Evolutionary conservation across 78 protist species (phyloP).

Genomic region (Cyanophora paradoxa): DNA sequence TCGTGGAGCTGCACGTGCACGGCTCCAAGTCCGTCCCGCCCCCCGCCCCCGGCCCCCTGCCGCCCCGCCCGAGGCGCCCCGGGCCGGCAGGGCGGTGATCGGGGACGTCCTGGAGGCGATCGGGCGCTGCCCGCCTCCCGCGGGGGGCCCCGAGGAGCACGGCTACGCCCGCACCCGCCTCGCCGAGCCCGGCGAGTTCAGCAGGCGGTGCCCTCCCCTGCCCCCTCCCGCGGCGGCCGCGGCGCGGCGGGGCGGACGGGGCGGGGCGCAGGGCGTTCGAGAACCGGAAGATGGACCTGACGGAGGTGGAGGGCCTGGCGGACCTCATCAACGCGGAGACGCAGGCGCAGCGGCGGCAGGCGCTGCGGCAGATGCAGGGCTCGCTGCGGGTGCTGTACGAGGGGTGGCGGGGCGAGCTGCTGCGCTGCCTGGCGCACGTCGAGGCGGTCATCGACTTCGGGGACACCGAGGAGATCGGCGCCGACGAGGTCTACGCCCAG

Average conservation of each 20-base stretch:
- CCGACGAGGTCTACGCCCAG: neutral
- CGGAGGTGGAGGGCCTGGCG: slow-evolving; percentile 73
- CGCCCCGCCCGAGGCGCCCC: too few species aligned
- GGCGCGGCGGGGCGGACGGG: neutral
- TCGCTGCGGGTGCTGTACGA: neutral
- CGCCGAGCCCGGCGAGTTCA: slow-evolving; percentile 83
- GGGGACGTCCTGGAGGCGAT: slow-evolving; percentile 53
- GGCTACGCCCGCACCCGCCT: too few species aligned
- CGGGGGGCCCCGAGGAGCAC: too few species aligned
- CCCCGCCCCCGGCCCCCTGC: too few species aligned
- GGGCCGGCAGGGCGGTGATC: slow-evolving; percentile 78
- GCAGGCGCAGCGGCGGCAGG: slow-evolving; percentile 60
- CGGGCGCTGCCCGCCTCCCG: too few species aligned
- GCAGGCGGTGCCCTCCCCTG: slow-evolving; percentile 32
- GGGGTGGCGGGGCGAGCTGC: slow-evolving; percentile 22
- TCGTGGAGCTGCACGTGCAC: slow-evolving; percentile 80
- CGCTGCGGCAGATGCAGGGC: slow-evolving; percentile 28
- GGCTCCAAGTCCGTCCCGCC: too few species aligned
- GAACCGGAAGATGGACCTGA: slow-evolving; percentile 75
- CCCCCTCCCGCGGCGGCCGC: neutral
- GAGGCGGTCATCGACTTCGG: slow-evolving; percentile 89
- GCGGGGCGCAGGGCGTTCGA: slow-evolving; percentile 50
- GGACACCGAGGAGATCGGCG: slow-evolving; percentile 67
- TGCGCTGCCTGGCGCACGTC: slow-evolving; percentile 54
- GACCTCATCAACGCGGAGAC: slow-evolving; percentile 81